Conservation (phyloP, 2,329 filamentous ascomycete species). For the Aspergillus pseudonomiae region DNA sequence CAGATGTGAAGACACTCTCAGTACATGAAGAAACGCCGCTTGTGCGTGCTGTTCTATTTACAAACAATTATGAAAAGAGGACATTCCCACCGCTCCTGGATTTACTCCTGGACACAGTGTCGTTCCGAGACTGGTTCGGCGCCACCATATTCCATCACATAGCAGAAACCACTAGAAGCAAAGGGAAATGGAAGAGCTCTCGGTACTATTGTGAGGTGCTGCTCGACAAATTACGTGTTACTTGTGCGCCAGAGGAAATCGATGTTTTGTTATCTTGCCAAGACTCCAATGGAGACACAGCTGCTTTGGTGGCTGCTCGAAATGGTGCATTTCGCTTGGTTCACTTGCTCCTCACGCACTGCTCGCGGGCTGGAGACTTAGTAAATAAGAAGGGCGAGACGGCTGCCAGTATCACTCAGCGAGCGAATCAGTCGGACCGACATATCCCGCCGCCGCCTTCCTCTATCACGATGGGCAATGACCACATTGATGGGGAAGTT, state of each 20-base stretch:
- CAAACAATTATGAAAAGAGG: slow-evolving; percentile 93
- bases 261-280: slow-evolving; percentile 78
- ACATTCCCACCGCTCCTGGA: slow-evolving; percentile 85
- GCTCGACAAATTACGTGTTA: slow-evolving; percentile 81
- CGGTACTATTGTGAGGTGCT: slow-evolving; percentile 93
- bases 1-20: slow-evolving; percentile 72
- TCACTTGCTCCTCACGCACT: slow-evolving; percentile 70
- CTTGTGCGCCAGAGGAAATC: slow-evolving; percentile 73
- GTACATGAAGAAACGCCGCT: slow-evolving; percentile 80
- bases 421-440: slow-evolving; percentile 68
- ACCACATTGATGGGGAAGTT: slow-evolving; percentile 35
- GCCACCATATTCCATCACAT: slow-evolving; percentile 95
- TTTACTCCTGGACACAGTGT: slow-evolving; percentile 80
- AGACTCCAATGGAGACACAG: slow-evolving; percentile 87
- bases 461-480: slow-evolving; percentile 56
- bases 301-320: slow-evolving; percentile 81
- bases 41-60: slow-evolving; percentile 93
- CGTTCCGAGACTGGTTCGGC: slow-evolving; percentile 75
- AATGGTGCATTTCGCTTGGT: slow-evolving; percentile 80
- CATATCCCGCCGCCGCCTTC: slow-evolving; percentile 71
- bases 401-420: slow-evolving; percentile 80
- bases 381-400: slow-evolving; percentile 79
- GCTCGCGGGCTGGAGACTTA: slow-evolving; percentile 76
- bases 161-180: slow-evolving; percentile 80
- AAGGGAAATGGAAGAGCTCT: slow-evolving; percentile 84